Conservation (phyloP, 768 basidiomycete species). For the Mycena alexandri region DNA sequence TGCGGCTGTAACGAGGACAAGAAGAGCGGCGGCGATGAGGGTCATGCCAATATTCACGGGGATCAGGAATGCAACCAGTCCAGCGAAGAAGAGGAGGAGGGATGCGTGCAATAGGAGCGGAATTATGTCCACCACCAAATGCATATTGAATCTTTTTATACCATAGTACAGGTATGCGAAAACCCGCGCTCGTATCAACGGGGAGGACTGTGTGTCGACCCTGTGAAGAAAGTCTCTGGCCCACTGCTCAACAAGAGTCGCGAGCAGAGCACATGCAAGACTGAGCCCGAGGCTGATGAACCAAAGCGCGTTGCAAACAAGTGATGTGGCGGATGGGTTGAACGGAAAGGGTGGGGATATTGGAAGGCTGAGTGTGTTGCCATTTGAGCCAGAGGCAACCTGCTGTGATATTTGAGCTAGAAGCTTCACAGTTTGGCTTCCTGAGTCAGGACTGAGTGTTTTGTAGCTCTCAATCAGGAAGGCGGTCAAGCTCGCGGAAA, state of each 20-base stretch:
- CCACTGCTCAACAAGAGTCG: constrained; percentile 21
- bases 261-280: constrained; percentile 17
- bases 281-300: constrained; percentile 23
- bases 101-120: constrained; percentile 19
- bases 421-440: constrained; percentile 13
- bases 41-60: not conserved
- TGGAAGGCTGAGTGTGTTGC: not conserved
- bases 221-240: constrained; percentile 11
- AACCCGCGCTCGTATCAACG: constrained; percentile 13
- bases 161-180: constrained; percentile 19
- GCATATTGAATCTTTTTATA: constrained; percentile 16
- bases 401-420: constrained; percentile 2
- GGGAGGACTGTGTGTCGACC: not conserved
- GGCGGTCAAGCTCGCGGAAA: constrained; percentile 41
- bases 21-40: not conserved
- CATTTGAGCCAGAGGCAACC: not conserved
- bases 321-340: not conserved
- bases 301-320: constrained; percentile 24
- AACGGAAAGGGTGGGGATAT: not conserved
- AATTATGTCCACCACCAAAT: constrained; percentile 8
- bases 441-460: constrained; percentile 33
- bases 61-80: constrained; percentile 13
- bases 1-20: not conserved
- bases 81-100: constrained; percentile 17
- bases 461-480: constrained; percentile 44